A percentile compares a stretch with the other conserved stretches of the same genome.
Evolutionary conservation across 768 basidiomycete species (phyloP).

Genomic region (Suillus placidus): DNA sequence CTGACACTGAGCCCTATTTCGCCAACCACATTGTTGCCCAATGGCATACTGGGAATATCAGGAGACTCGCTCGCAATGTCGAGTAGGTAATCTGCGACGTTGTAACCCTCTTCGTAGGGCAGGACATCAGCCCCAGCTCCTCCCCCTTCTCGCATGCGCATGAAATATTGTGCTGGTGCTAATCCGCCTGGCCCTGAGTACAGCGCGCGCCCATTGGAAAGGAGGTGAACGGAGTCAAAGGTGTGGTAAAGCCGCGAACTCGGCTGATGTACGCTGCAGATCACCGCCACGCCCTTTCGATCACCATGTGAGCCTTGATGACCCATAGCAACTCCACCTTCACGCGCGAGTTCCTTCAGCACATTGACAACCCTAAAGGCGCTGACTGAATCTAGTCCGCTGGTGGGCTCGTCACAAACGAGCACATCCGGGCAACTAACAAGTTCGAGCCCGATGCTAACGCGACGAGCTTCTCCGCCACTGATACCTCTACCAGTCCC

Average conservation of each 20-base stretch:
- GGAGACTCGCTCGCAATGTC: constrained; percentile 80
- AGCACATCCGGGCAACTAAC: constrained; percentile 84
- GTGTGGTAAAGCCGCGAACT: constrained; percentile 84
- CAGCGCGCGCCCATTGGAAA: constrained; percentile 75
- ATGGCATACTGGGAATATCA: constrained; percentile 36
- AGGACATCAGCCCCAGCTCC: constrained; percentile 39
- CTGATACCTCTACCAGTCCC: constrained; percentile 81
- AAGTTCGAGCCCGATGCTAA: constrained; percentile 89
- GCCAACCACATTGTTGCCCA: constrained; percentile 9
- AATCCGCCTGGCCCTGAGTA: constrained; percentile 81
- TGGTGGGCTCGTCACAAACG: constrained; percentile 85
- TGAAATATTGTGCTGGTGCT: constrained; percentile 70
- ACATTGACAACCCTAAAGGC: constrained; percentile 80
- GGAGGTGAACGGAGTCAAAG: constrained; percentile 80
- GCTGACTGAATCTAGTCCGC: constrained; percentile 85
- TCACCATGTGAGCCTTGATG: constrained; percentile 39
- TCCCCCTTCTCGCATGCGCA: constrained; percentile 29
- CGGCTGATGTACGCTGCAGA: constrained; percentile 89
- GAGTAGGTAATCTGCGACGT: constrained; percentile 89
- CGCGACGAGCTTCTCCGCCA: constrained; percentile 89
- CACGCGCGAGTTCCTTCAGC: constrained; percentile 72
- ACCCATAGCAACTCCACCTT: constrained; percentile 29
- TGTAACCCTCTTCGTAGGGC: constrained; percentile 78
- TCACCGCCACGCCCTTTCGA: constrained; percentile 73
- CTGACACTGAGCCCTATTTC: constrained; percentile 11